These are phyloP conservation scores for Besnoitia besnoiti DNA, from an alignment of 169 alveolate genomes.

Conservation along the genomic window DNA sequence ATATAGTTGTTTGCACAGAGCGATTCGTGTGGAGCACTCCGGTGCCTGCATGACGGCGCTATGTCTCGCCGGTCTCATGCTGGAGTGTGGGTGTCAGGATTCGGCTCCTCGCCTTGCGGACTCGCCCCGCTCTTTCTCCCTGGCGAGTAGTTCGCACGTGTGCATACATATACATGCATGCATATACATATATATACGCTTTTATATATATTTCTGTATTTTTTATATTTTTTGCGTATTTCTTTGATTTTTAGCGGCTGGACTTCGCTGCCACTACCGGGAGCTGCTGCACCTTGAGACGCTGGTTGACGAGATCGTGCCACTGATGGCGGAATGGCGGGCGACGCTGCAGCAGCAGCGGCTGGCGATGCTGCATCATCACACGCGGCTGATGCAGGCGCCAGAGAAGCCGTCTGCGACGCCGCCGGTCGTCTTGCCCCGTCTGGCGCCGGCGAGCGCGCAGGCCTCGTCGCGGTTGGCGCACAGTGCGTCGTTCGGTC, in stretches of 20 bases:
- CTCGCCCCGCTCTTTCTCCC: too few relatives aligned
- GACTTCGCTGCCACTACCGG: background rate
- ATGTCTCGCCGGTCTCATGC: too few relatives aligned
- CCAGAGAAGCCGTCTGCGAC: background rate
- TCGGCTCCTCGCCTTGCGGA: too few relatives aligned
- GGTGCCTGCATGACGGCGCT: too few relatives aligned
- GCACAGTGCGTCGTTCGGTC: background rate
- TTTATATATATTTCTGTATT: background rate
- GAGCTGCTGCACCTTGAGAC: background rate
- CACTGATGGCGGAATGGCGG: background rate
- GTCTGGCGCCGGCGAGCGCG: background rate
- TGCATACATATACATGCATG: background rate
- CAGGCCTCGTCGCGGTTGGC: background rate
- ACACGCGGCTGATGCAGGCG: slow-evolving; percentile 5
- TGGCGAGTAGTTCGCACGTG: too few relatives aligned
- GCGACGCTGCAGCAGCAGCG: background rate
- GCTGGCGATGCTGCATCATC: background rate
- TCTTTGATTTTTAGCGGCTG: background rate
- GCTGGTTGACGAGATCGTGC: background rate
- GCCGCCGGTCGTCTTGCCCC: background rate
- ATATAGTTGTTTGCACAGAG: background rate
- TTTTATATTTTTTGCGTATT: background rate
- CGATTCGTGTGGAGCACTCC: too few relatives aligned
- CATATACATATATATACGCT: background rate
- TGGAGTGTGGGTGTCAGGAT: too few relatives aligned